Base-by-base conservation (phyloP, 179 eudicot species). In the Monotropa hypopitys region DNA sequence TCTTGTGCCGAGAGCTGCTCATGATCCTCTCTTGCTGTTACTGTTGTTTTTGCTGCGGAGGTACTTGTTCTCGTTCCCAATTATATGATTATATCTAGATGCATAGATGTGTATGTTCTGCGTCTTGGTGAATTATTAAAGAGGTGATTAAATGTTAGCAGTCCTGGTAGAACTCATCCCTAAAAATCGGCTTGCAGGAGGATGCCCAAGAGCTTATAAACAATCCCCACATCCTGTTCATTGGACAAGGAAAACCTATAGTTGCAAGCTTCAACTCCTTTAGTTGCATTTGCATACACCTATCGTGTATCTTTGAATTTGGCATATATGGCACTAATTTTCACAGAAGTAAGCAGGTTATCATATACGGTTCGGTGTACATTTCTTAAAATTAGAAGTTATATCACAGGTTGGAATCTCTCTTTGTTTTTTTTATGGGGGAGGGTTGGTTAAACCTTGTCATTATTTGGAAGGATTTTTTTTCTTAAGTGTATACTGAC, bases 31-130 rank as follows among this genome's bases (percentile, higher is more conserved):
- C 94, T 45, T 90, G 94, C 78, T 88, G 93, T 76, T 90, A 78
- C 76, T 87, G 90, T 81, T 86, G 85, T 74, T 89, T 83, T 81
- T 88, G 94, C 84, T 88, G 88, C 80, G 94, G 90, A 84, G 90
- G 97, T 90, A 84, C 76, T 21, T 57, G 7, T 15, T 21, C 79
- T 42, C 57, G 30, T 54, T 40, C 75, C 46, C 78, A 23, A 23
- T 70, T 46, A 1, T 7, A 9, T 33, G 5, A 54, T 0, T 71
- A 6, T 21, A 11, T 47, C 21, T 71, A 49, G 42, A 28, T 54
- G 15, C n/a, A 18, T 43, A 21, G 28, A 21, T 53, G 1, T 74
- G 11, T n/a, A 30, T 20, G 9, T 53, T 20, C 7, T 43, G 51
- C 7, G 9, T 26, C 12, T 70, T 70, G 53, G 21, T 42, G 73